These are phyloP conservation scores for Ceratocystis cacaofunesta DNA, from an alignment of 2,329 filamentous ascomycete genomes.

Conservation along the genomic window DNA sequence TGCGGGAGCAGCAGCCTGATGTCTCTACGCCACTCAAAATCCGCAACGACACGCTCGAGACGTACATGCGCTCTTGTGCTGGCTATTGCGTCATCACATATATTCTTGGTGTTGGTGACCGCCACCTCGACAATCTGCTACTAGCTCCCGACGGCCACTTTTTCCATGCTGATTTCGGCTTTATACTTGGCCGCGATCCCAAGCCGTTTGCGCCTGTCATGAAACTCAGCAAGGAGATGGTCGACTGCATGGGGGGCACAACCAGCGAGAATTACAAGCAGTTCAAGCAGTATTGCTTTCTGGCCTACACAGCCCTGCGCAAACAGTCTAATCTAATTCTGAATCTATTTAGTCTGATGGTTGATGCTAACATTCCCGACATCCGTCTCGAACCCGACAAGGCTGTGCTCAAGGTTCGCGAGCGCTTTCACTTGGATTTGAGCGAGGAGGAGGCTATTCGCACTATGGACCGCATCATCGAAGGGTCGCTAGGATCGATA, in stretches of 20 bases:
- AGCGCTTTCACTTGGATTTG: constrained; percentile 83
- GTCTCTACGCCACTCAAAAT: constrained; percentile 67
- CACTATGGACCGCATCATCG: constrained; percentile 77
- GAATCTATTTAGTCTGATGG: constrained; percentile 93
- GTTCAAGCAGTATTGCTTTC: constrained; percentile 93
- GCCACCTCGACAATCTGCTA: constrained; percentile 88
- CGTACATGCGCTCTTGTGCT: constrained; percentile 87
- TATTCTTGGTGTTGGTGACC: constrained; percentile 86
- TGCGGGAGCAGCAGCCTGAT: constrained; percentile 82
- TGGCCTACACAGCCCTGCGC: constrained; percentile 78
- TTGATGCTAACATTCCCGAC: constrained; percentile 92
- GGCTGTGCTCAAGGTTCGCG: constrained; percentile 85
- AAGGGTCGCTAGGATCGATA: constrained; percentile 76
- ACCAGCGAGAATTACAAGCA: constrained; percentile 66
- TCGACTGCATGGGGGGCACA: constrained; percentile 90
- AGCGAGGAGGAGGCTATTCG: constrained; percentile 83
- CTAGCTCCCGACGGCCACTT: constrained; percentile 83
- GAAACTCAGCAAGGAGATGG: constrained; percentile 96
- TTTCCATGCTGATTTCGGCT: constrained; percentile 97
- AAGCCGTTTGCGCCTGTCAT: constrained; percentile 95
- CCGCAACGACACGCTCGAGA: constrained; percentile 84
- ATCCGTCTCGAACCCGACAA: constrained; percentile 86
- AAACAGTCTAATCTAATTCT: constrained; percentile 84
- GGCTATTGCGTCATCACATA: constrained; percentile 99
- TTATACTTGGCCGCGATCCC: constrained; percentile 89